A percentile compares a stretch with the other conserved stretches of the same genome.
Conservation (phyloP, 1,284 basidiomycete species). For the Coriolopsis trogii region DNA sequence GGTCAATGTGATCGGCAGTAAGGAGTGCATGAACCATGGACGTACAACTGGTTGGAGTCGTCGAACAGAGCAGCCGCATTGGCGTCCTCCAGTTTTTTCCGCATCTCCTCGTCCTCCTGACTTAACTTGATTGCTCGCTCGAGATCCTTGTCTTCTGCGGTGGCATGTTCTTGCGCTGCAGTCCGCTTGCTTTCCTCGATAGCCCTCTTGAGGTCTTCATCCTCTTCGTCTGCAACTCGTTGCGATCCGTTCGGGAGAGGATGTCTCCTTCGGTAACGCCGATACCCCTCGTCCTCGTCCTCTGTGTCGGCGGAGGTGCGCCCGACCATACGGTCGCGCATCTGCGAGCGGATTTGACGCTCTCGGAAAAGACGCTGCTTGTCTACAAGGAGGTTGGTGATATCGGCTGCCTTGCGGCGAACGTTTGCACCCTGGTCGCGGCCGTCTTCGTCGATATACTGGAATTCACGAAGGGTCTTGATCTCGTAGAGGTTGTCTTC, state of each 20-base stretch:
- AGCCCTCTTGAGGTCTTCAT: slow-evolving; percentile 71
- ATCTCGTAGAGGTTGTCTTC: slow-evolving; percentile 95
- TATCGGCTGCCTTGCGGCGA: slow-evolving; percentile 97
- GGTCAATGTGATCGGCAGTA: background rate
- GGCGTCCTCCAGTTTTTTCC: slow-evolving; percentile 68
- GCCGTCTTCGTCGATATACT: slow-evolving; percentile 91
- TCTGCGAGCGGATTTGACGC: slow-evolving; percentile 78
- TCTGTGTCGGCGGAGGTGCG: slow-evolving; percentile 51
- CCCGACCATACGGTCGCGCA: slow-evolving; percentile 88
- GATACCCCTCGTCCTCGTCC: slow-evolving; percentile 2
- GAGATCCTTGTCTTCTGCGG: slow-evolving; percentile 77
- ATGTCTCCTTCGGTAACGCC: background rate
- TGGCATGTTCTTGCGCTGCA: slow-evolving; percentile 67
- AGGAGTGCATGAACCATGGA: slow-evolving; percentile 11
- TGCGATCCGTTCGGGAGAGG: slow-evolving; percentile 2
- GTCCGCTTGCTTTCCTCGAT: slow-evolving; percentile 83
- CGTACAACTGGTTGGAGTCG: slow-evolving; percentile 71
- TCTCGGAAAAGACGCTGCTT: slow-evolving; percentile 82
- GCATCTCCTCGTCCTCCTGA: slow-evolving; percentile 79
- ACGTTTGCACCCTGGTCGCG: slow-evolving; percentile 98
- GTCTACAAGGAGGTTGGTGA: slow-evolving; percentile 90
- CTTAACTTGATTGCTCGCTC: slow-evolving; percentile 79
- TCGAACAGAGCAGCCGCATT: slow-evolving; percentile 81
- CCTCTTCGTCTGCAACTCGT: slow-evolving; percentile 8
- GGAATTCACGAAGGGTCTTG: slow-evolving; percentile 98